Conservation (phyloP, 148 eudicot genomes). For the Spergularia marina region DNA sequence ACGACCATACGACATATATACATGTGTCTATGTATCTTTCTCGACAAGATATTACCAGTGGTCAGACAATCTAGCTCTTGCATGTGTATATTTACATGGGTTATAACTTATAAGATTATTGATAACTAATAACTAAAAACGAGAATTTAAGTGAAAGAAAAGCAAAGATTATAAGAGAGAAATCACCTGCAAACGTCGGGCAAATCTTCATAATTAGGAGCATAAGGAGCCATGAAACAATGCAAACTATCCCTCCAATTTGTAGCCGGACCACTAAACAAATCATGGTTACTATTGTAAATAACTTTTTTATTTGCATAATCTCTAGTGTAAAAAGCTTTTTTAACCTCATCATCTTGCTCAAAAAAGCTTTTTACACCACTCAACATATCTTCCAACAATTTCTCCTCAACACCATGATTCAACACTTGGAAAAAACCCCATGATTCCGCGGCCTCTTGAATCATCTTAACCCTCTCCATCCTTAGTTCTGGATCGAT, state of each 20-base stretch:
- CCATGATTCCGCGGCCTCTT: constrained; percentile 33
- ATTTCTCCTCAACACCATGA: constrained; percentile 38
- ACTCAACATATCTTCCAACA: constrained; percentile 36
- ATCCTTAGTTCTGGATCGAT: constrained; percentile 4
- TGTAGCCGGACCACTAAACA: constrained; percentile 31
- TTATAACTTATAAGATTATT: no score
- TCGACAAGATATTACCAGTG: no score
- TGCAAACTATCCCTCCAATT: constrained; percentile 42
- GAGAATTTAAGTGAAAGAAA: no score
- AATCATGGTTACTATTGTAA: constrained; percentile 42
- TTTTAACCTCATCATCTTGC: constrained; percentile 38
- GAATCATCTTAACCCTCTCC: constrained; percentile 20
- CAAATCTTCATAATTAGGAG: constrained; percentile 34
- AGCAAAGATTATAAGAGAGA: neutral
- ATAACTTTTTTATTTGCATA: constrained; percentile 11
- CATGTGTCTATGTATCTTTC: no score
- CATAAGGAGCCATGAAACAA: constrained; percentile 30
- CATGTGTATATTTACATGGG: no score
- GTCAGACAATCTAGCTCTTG: no score
- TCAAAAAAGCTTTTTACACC: constrained; percentile 43
- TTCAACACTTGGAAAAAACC: constrained; percentile 57
- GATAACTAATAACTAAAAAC: no score
- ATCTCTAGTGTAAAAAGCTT: constrained; percentile 37
- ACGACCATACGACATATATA: no score
- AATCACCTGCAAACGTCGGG: constrained; percentile 35